Percentiles rank a stretch among this genome's conserved stretches.
These are phyloP conservation scores for Rhododendron henanense DNA, from an alignment of 148 eudicot species.

Conservation along the genomic window DNA sequence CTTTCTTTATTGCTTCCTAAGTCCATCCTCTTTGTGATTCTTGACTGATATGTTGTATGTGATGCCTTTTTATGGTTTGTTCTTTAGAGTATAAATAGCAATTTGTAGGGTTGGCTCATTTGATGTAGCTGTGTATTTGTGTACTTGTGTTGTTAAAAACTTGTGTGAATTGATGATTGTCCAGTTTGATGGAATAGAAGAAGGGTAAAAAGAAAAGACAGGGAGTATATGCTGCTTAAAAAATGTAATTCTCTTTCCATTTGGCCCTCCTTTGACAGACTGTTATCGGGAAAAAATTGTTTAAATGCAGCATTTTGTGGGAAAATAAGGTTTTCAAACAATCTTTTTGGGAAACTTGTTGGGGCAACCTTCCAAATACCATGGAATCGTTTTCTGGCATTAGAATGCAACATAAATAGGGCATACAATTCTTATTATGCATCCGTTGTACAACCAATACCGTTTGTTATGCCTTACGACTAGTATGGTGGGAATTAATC, in stretches of 20 bases:
- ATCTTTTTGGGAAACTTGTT: neutral
- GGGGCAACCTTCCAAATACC: neutral
- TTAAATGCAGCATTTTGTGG: neutral
- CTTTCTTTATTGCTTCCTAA: neutral
- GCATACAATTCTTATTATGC: neutral
- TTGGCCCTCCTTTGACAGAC: too few relatives aligned
- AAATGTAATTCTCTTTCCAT: too few relatives aligned
- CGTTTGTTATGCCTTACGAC: neutral
- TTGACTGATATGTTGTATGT: neutral
- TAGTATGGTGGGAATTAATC: neutral
- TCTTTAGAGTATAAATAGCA: neutral
- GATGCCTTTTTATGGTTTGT: neutral
- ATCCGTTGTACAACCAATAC: neutral
- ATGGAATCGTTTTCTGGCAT: neutral
- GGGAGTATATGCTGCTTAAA: too few relatives aligned
- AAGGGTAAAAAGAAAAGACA: too few relatives aligned
- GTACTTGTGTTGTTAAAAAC: neutral
- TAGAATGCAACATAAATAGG: neutral
- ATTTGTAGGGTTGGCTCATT: neutral
- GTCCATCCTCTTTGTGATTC: neutral
- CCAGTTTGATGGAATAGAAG: too few relatives aligned
- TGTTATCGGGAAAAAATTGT: neutral
- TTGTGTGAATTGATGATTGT: too few relatives aligned
- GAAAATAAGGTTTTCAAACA: neutral
- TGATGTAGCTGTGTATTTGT: neutral